Conservation (phyloP, 495 filamentous ascomycete genomes). For the Pyrenula massariospora region DNA sequence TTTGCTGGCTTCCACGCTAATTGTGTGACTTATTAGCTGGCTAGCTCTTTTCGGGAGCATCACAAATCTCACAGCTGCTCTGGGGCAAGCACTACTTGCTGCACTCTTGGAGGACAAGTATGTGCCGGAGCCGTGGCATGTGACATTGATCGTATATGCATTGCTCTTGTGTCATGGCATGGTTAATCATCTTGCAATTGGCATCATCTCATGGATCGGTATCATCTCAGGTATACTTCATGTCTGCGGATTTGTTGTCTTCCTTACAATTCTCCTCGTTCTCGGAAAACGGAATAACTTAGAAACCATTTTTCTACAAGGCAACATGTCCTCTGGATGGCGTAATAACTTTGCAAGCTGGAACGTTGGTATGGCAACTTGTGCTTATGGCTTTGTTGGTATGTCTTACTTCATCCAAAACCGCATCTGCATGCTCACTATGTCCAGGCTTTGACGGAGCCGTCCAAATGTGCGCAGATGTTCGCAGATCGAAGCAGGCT, state of each 20-base stretch:
- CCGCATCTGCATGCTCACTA: neutral
- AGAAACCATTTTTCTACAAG: slow-evolving; percentile 11
- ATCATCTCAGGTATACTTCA: slow-evolving; percentile 21
- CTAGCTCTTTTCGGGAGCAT: slow-evolving; percentile 7
- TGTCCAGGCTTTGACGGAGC: slow-evolving; percentile 13
- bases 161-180: slow-evolving; percentile 4
- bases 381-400: slow-evolving; percentile 18
- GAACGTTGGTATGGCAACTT: slow-evolving; percentile 24
- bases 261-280: slow-evolving; percentile 10
- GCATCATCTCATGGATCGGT: slow-evolving; percentile 21
- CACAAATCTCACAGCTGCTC: slow-evolving; percentile 4
- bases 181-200: slow-evolving; percentile 16
- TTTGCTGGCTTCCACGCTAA: slow-evolving; percentile 23
- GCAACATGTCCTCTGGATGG: slow-evolving; percentile 22
- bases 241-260: slow-evolving; percentile 19
- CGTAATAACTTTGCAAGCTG: slow-evolving; percentile 15
- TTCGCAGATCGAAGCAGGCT: slow-evolving; percentile 20
- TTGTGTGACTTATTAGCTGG: slow-evolving; percentile 20
- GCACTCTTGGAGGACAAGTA: slow-evolving; percentile 2
- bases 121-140: slow-evolving; percentile 9
- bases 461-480: slow-evolving; percentile 28
- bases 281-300: slow-evolving; percentile 6
- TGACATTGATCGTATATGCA: slow-evolving; percentile 9
- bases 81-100: slow-evolving; percentile 18
- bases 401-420: neutral